Conservation (phyloP, 83 land plant genomes). For the Picea abies region DNA sequence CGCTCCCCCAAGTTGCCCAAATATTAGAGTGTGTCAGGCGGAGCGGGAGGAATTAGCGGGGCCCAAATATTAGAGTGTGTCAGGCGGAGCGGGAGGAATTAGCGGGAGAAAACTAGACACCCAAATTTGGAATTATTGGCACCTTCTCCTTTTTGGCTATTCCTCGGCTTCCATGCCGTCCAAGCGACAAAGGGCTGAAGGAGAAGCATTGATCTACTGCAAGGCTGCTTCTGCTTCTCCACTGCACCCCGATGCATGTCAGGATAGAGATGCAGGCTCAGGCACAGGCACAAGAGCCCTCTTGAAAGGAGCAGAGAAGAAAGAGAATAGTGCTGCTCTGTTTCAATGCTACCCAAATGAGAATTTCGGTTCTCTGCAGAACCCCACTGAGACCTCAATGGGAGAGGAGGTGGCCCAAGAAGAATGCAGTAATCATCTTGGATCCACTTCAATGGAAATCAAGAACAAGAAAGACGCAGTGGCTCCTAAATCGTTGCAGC, state of each 20-base stretch:
- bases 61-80: not conserved
- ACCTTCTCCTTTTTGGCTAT: not conserved
- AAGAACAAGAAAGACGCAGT: not conserved
- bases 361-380: not conserved
- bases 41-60: not conserved
- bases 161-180: not conserved
- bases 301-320: not conserved
- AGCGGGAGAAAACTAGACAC: not conserved
- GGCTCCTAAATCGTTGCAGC: too few relatives aligned
- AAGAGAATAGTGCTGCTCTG: not conserved
- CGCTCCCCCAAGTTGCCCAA: slow-evolving; percentile 9
- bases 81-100: not conserved
- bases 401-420: slow-evolving; percentile 15
- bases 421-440: not conserved
- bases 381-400: not conserved
- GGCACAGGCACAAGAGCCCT: not conserved
- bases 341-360: not conserved
- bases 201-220: not conserved
- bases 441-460: not conserved
- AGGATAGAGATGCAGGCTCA: not conserved
- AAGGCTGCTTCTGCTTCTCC: not conserved
- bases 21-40: not conserved
- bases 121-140: not conserved
- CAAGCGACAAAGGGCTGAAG: not conserved
- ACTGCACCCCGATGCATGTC: not conserved